These are phyloP conservation scores for Amaranthus hypochondriacus DNA, from an alignment of 148 eudicot genomes.

Conservation along the genomic window DNA sequence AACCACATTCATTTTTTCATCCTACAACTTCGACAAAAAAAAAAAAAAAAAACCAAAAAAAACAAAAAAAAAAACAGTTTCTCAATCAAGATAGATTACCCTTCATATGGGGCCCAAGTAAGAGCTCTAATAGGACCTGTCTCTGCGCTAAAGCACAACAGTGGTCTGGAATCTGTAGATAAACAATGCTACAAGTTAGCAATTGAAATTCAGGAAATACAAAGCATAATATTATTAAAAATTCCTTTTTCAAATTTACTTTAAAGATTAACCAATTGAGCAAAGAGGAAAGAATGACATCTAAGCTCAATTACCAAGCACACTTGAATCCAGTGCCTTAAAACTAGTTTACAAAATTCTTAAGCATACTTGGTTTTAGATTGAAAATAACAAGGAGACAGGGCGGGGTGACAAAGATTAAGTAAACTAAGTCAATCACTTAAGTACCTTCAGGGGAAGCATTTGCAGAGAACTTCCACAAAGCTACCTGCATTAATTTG, in stretches of 20 bases:
- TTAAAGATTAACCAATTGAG: not conserved
- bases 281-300: not conserved
- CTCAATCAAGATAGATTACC: conserved; percentile 38
- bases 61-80: not conserved
- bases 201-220: conserved; percentile 2
- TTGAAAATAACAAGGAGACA: not conserved
- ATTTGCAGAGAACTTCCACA: conserved; percentile 74
- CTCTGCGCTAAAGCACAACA: conserved; percentile 84
- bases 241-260: not conserved
- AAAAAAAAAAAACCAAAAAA: not conserved
- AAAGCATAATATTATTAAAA: not conserved
- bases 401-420: not conserved
- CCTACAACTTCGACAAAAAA: not conserved
- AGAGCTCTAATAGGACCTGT: conserved; percentile 83
- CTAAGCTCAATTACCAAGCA: not conserved
- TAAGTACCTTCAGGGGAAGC: conserved; percentile 51
- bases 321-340: not conserved
- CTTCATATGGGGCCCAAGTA: conserved; percentile 81
- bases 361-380: not conserved
- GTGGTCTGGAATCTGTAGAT: conserved; percentile 67
- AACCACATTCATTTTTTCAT: not conserved
- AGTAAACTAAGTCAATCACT: not conserved
- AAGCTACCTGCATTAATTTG: conserved; percentile 64
- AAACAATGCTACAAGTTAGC: conserved; percentile 17
- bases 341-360: not conserved